Evolutionary conservation across 2,329 filamentous ascomycete species (phyloP).

Genomic region (Colletotrichum lentis): DNA sequence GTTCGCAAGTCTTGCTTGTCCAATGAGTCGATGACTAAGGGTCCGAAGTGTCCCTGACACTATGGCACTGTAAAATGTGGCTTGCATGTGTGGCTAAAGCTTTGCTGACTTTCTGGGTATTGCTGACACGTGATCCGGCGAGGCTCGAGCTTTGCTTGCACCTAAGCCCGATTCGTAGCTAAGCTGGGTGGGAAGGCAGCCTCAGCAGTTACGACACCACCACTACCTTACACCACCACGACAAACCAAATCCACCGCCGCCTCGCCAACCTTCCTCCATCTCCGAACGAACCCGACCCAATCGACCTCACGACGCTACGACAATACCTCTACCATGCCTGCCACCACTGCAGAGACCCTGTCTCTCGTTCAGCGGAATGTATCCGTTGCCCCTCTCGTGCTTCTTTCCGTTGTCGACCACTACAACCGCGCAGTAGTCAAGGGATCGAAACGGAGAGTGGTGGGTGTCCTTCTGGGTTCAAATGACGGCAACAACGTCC

Average conservation of each 20-base stretch:
- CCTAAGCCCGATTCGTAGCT: slow-evolving; percentile 38
- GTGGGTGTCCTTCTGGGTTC: slow-evolving; percentile 94
- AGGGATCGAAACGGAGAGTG: slow-evolving; percentile 85
- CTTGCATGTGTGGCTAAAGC: neutral
- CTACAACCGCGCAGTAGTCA: slow-evolving; percentile 90
- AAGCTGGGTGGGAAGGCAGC: slow-evolving; percentile 42
- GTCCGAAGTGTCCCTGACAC: neutral
- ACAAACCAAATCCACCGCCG: slow-evolving; percentile 21
- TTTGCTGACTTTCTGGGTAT: neutral
- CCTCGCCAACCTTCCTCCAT: slow-evolving; percentile 23
- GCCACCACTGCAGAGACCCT: slow-evolving; percentile 96
- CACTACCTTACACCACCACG: slow-evolving; percentile 24
- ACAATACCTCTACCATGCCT: slow-evolving; percentile 71
- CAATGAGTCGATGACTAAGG: slow-evolving; percentile 12
- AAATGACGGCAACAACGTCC: slow-evolving; percentile 94
- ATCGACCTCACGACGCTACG: slow-evolving; percentile 36
- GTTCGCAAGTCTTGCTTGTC: neutral
- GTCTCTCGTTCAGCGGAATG: slow-evolving; percentile 91
- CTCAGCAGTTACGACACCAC: slow-evolving; percentile 41
- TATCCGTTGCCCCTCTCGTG: slow-evolving; percentile 96
- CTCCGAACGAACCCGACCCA: slow-evolving; percentile 29
- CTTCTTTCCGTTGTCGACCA: slow-evolving; percentile 98
- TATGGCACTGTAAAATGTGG: neutral
- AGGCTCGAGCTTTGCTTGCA: slow-evolving; percentile 38
- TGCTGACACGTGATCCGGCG: slow-evolving; percentile 30